Evolutionary conservation across 257 asterid genomes (phyloP).

Genomic region (Nicotiana knightiana): DNA sequence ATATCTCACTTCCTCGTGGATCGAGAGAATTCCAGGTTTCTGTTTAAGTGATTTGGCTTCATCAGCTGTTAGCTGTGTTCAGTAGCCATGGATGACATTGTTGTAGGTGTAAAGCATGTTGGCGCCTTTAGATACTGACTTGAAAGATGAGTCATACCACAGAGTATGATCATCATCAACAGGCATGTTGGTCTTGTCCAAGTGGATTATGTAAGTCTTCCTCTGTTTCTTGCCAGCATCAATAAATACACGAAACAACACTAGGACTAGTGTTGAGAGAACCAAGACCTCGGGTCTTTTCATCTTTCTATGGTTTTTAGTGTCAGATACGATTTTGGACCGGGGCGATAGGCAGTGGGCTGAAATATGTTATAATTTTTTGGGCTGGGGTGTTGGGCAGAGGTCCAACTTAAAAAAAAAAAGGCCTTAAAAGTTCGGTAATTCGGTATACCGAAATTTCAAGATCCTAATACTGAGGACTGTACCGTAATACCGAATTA

Average conservation of each 20-base stretch:
- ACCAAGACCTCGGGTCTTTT: slow-evolving; percentile 11
- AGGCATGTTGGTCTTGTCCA: slow-evolving; percentile 58
- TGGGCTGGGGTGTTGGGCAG: too few species aligned
- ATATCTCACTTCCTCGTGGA: slow-evolving; percentile 45
- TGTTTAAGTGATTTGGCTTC: slow-evolving; percentile 41
- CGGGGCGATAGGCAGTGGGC: too few species aligned
- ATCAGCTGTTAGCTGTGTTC: slow-evolving; percentile 38
- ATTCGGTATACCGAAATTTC: too few species aligned
- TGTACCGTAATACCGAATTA: too few species aligned
- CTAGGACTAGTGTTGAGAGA: slow-evolving; percentile 14
- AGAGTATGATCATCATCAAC: slow-evolving; percentile 38
- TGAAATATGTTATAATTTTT: too few species aligned
- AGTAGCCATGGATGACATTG: slow-evolving; percentile 58
- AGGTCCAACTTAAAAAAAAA: too few species aligned
- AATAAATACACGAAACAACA: slow-evolving; percentile 16
- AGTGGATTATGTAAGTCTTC: slow-evolving; percentile 53
- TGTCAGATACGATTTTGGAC: too few species aligned
- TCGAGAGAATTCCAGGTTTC: slow-evolving; percentile 39
- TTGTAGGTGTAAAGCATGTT: slow-evolving; percentile 51
- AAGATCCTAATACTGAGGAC: too few species aligned
- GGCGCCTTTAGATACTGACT: slow-evolving; percentile 44
- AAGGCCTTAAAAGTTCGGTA: too few species aligned
- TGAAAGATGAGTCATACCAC: slow-evolving; percentile 64
- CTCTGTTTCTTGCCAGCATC: slow-evolving; percentile 16
- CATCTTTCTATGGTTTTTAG: not conserved